Conservation (phyloP, 2,329 filamentous ascomycete species). For the Ciborinia camelliae region DNA sequence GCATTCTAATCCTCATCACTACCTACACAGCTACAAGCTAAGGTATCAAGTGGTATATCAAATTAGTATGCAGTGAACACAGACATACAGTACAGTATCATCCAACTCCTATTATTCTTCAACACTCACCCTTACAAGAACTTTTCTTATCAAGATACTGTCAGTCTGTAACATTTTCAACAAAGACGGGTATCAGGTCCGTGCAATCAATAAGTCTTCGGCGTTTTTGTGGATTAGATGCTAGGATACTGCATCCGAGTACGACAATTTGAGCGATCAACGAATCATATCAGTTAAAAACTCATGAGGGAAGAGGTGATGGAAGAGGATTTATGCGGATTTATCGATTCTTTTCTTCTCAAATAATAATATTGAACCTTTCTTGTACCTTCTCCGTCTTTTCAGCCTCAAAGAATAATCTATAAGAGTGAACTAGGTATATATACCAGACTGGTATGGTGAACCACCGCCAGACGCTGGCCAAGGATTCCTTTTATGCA, state of each 20-base stretch:
- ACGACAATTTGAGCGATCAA: conserved; percentile 13
- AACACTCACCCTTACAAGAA: too few relatives aligned
- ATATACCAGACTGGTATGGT: too few relatives aligned
- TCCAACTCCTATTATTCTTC: too few relatives aligned
- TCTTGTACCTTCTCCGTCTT: neutral
- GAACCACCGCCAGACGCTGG: conserved; percentile 3
- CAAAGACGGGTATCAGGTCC: neutral
- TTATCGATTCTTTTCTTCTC: too few relatives aligned
- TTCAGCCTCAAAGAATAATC: neutral
- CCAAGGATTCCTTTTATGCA: neutral
- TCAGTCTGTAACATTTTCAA: conserved; percentile 1
- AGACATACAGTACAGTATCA: too few relatives aligned
- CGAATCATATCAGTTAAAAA: neutral
- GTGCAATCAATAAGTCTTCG: conserved; percentile 5
- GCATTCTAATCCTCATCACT: too few relatives aligned
- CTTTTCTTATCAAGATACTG: too few relatives aligned
- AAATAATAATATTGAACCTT: too few relatives aligned
- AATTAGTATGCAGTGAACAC: too few relatives aligned
- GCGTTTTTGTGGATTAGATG: conserved; percentile 9
- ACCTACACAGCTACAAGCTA: too few relatives aligned
- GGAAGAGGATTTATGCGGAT: neutral
- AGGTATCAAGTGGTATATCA: too few relatives aligned
- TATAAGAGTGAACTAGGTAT: neutral
- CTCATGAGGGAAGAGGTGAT: too few relatives aligned
- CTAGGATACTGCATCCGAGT: neutral